Base-by-base conservation (phyloP, 2,329 filamentous ascomycete species). In the Alternaria dauci region DNA sequence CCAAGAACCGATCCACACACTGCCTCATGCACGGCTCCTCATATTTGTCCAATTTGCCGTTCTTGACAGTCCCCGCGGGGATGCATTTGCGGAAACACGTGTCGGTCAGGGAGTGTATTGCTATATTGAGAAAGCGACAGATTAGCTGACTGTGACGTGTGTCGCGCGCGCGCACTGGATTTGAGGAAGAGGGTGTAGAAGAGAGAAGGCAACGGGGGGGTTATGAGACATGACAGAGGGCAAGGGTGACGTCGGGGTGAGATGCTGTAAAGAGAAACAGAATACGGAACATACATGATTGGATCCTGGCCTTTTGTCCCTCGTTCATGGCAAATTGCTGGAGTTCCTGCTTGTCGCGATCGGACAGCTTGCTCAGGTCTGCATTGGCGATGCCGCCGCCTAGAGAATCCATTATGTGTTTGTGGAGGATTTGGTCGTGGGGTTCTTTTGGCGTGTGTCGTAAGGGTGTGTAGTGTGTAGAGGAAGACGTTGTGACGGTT, bases 21-120 rank as follows among this genome's bases (percentile, higher is more conserved):
- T 97, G 97, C 78, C 89, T 85, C 78, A 97, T 86, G 79, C 95
- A 99, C 8, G 84, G 81, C 82, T 95, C 90, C 82, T 99, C 95
- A 63, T 81, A 83, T 73, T 85, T 87, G 69, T 96, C 92, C 68
- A 99, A 83, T 72, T 88, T 87, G 28, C 88, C 87, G 62, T 85
- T 86, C 69, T 89, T 89, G 77, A 97, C 90, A 59, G 84, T 85
- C 47, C 89, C 85, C 11, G 88, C 84, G 8, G 91, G 90, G 62
- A 97, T 85, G 84, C 95, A 99, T 83, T 97, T 98, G 77, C 89
- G 93, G 89, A 94, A 99, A 87, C 95, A 99, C 62, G 91, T 87
- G 72, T 95, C 91, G 43, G 88, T 88, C 36, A 91, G 81, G 68
- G 81, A 81, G 79, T 91, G 89, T 61, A 90, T 86, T n/a, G 84